phyloP scores from a whole-genome alignment of 2,329 filamentous ascomycete genomes.

The Pseudopyricularia cyperi region DNA sequence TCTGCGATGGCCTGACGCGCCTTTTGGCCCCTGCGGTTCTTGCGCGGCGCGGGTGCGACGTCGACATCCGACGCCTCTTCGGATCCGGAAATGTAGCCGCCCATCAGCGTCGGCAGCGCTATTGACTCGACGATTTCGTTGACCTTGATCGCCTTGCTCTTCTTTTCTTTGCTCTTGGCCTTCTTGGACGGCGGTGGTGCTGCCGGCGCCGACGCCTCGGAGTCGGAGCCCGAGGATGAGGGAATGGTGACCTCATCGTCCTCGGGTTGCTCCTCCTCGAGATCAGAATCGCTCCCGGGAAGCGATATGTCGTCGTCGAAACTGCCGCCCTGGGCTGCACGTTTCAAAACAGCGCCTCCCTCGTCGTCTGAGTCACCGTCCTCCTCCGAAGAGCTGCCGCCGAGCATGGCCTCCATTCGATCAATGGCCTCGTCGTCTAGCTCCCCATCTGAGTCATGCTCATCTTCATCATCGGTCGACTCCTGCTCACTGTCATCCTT shows the following conservation, averaged over 20 bases:
- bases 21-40: constrained; percentile 61
- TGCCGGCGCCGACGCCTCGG: background rate
- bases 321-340: background rate
- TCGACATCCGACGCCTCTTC: constrained; percentile 59
- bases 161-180: constrained; percentile 1
- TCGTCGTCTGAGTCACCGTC: constrained; percentile 17
- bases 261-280: background rate
- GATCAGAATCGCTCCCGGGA: background rate
- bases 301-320: constrained; percentile 3
- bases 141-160: constrained; percentile 8
- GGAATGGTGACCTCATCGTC: background rate
- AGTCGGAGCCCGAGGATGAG: background rate
- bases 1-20: constrained; percentile 70
- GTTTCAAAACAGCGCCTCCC: constrained; percentile 10
- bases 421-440: constrained; percentile 7
- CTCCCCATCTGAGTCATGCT: constrained; percentile 14
- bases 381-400: constrained; percentile 15
- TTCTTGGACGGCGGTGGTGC: constrained; percentile 2
- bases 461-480: constrained; percentile 2
- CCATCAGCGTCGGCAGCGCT: constrained; percentile 66
- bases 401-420: constrained; percentile 13
- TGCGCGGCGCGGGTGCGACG: constrained; percentile 41
- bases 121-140: constrained; percentile 27
- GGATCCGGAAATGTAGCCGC: constrained; percentile 66
- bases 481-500: background rate